Percentiles rank a stretch among this genome's conserved stretches.
Conservation (phyloP, 805 yeast genomes). For the Blastobotrys terrestris region DNA sequence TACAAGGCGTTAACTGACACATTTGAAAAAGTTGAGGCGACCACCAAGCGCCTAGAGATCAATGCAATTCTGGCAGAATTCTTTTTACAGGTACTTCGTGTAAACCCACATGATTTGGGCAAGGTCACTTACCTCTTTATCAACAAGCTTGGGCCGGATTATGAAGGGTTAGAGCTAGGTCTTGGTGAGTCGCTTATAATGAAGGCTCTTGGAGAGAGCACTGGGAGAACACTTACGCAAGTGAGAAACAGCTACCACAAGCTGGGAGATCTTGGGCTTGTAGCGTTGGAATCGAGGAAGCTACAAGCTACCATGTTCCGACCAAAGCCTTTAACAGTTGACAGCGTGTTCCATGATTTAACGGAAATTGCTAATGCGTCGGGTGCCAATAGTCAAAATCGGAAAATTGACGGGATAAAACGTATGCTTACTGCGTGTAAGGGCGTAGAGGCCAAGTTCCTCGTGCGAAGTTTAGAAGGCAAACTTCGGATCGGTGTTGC, state of each 20-base stretch:
- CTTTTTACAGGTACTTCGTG: conserved; percentile 54
- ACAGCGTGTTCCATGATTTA: conserved; percentile 65
- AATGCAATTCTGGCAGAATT: conserved; percentile 69
- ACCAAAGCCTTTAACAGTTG: conserved; percentile 72
- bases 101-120: conserved; percentile 50
- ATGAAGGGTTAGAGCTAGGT: conserved; percentile 90
- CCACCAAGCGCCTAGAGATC: conserved; percentile 78
- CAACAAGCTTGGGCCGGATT: conserved; percentile 90
- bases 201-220: conserved; percentile 84
- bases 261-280: conserved; percentile 84
- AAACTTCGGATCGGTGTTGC: conserved; percentile 90
- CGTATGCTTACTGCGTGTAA: conserved; percentile 80
- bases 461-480: conserved; percentile 87
- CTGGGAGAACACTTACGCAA: conserved; percentile 70
- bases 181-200: conserved; percentile 84
- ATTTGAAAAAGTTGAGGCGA: conserved; percentile 72
- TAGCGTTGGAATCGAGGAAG: conserved; percentile 76
- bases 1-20: conserved; percentile 49
- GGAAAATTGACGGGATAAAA: conserved; percentile 73
- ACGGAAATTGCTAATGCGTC: conserved; percentile 69
- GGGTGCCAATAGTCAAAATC: conserved; percentile 77
- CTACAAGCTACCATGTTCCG: conserved; percentile 92
- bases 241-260: conserved; percentile 70
- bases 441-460: conserved; percentile 81
- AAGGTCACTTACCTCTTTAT: conserved; percentile 78